Evolutionary conservation across 1,284 basidiomycete genomes (phyloP), one percentile per base, ranked within the genome.

Genomic region (Ustilago curta): DNA sequence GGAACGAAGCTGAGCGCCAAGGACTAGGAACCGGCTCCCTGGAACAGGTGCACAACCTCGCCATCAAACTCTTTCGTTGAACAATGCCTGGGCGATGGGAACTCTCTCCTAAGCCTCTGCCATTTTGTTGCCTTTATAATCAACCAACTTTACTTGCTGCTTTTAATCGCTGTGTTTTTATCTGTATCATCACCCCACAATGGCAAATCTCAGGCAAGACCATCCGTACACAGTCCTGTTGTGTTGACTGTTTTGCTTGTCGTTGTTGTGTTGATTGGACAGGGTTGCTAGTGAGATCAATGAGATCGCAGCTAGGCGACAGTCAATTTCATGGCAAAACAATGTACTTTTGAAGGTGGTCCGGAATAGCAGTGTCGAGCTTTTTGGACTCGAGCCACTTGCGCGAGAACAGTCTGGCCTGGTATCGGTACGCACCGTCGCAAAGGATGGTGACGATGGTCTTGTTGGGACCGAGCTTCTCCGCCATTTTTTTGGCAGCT

Each of bases 401-500:
- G 85, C 92, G 92, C n/a, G 94, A 97, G 87, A 98, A 98, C 47
- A 99, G 87, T 12, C 97, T 89, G 64, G 92, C 94, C 87, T 99
- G 97, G 85, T 99, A 99, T 80, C 96, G 89, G 84, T 97, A 96
- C 40, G 96, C 96, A 25, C 95, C 95, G 83, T 98, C 96, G 85
- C 93, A 94, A 40, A 99, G 87, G 59, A 98, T 90, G 3, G 97
- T 99, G 6, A 91, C 95, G 43, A 99, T 88, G 11, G 89, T 94
- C 61, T 80, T 93, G 35, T 94, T 93, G 86, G 83, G 86, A 25
- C 94, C 95, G 14, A 98, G 88, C 82, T 91, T 91, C 82, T 91
- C 88, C 0, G 94, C 96, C 55, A 99, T 89, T 84, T 97, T 91
- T 21, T 90, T 90, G 0, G 96, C 95, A 16, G 96, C 94, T 37